These are phyloP conservation scores for Blastosporella zonata DNA, from an alignment of 1,284 basidiomycete species.

Conservation along the genomic window DNA sequence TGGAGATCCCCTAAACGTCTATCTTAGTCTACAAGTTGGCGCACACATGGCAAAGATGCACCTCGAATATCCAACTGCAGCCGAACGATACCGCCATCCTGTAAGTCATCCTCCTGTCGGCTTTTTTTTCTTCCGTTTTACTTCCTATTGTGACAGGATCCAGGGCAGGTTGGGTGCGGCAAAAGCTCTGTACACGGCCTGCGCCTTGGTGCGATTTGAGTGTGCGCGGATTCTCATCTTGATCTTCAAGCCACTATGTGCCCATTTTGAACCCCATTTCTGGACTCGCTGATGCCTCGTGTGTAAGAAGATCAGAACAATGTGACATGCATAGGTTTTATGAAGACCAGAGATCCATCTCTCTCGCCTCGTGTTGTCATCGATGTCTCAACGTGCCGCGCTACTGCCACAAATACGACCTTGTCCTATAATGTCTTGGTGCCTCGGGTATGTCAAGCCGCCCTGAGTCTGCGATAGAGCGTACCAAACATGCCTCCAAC, in stretches of 20 bases:
- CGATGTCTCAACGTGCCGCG: slow-evolving; percentile 1
- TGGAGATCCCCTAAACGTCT: no score
- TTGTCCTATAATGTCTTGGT: not conserved
- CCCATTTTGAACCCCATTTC: not conserved
- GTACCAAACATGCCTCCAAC: not conserved
- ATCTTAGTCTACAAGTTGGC: no score
- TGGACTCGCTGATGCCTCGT: not conserved
- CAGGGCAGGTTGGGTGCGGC: no score
- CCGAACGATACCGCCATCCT: no score
- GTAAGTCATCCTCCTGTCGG: no score
- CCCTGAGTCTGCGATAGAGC: not conserved
- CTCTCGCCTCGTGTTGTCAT: not conserved
- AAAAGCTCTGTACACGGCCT: no score
- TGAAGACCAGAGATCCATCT: not conserved
- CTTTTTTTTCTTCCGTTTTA: no score
- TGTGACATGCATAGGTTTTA: not conserved
- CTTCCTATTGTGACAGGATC: no score
- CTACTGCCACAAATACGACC: not conserved
- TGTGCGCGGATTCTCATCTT: not conserved
- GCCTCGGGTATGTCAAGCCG: not conserved
- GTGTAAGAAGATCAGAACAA: not conserved
- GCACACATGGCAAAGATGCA: no score
- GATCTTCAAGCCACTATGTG: not conserved
- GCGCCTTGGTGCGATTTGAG: no score
- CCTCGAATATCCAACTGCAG: no score